Evolutionary conservation across 805 yeast genomes (phyloP), one percentile per base, ranked within the genome.

Genomic region (Saccharomycopsis fibuligera): DNA sequence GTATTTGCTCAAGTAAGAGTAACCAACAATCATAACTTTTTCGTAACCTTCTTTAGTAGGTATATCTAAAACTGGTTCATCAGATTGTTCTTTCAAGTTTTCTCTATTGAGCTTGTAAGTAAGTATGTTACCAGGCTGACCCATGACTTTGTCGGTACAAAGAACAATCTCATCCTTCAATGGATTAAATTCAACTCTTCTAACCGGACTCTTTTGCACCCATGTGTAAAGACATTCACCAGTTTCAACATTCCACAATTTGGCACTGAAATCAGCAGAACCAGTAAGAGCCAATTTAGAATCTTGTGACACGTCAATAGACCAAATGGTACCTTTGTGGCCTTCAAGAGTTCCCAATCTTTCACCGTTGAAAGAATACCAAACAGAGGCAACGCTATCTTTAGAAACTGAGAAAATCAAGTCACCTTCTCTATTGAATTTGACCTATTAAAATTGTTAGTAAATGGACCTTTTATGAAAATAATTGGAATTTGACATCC

Each of bases 361-460:
- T 70, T 93, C 99, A 60, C 99, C 99, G 65, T 90, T 91, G 55
- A 85, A 81, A 27, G 97, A 79, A 68, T 78, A 93, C 97, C 98
- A 95, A 54, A 91, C 83, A 41, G 90, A 83, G 1, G 95, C 96
- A 47, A 81, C 79, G 59, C 77, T 76, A 75, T 93, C 99, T 68
- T 93, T 89, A 56, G 96, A 88, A 36, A 87, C 90, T 9, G 98
- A 82, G 64, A 93, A 83, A 49, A 93, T 76, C 57, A 93, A 68
- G 66, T 93, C 99, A 41, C 99, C 99, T 62, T 95, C 98, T 54
- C 80, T 76, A 77, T 93, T 93, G 73, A 82, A 93, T 65, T 86
- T 91, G 59, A 93, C 90, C 74, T 93, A 98, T 44, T 98, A 89
- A 59, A 93, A 73, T 57, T 98, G 88, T 78, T n/a, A n/a, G n/a